Percentiles rank a stretch among this genome's conserved stretches.
These are phyloP conservation scores for Euryodendron excelsum DNA, from an alignment of 148 eudicot species.

Conservation along the genomic window DNA sequence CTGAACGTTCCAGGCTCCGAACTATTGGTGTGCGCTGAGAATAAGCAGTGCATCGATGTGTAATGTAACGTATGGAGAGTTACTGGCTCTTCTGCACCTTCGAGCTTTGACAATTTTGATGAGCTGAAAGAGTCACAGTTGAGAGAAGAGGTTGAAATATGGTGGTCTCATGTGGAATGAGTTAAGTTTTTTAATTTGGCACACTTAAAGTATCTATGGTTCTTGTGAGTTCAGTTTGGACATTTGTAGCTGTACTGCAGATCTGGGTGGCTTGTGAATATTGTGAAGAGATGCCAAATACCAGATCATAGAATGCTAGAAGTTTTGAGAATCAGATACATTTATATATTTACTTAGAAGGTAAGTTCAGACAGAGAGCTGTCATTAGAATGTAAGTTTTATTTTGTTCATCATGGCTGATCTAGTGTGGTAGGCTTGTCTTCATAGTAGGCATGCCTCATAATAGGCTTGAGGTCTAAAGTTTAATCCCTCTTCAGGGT, in stretches of 20 bases:
- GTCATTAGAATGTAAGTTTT: too few relatives aligned
- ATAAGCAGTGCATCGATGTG: constrained; percentile 46
- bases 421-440: too few relatives aligned
- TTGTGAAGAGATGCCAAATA: too few relatives aligned
- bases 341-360: background rate
- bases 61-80: constrained; percentile 21
- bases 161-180: background rate
- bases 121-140: background rate
- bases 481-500: too few relatives aligned
- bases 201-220: background rate
- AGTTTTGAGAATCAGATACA: background rate
- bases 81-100: background rate
- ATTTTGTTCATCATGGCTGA: too few relatives aligned
- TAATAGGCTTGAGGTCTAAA: too few relatives aligned
- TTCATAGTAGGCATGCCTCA: too few relatives aligned
- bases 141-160: background rate
- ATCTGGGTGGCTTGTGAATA: constrained; percentile 13
- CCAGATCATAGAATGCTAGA: too few relatives aligned
- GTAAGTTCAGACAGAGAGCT: background rate
- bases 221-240: background rate
- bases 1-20: constrained; percentile 30
- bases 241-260: background rate
- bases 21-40: constrained; percentile 36
- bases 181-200: background rate
- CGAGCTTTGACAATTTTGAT: background rate